These are phyloP conservation scores for Megacollybia marginata DNA, from an alignment of 768 basidiomycete genomes.

Conservation along the genomic window DNA sequence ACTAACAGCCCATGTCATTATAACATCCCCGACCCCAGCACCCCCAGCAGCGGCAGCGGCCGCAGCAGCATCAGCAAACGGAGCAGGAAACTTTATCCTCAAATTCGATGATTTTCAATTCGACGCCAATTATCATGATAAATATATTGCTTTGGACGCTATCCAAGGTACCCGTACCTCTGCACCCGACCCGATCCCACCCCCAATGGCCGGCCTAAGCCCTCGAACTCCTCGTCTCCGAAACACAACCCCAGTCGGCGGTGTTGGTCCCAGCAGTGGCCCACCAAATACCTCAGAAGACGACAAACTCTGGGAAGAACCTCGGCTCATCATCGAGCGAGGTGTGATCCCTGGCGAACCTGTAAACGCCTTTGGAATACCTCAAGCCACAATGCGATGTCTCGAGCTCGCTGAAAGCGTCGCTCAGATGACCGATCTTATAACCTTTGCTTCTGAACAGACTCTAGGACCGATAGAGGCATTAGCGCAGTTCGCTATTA, in stretches of 20 bases:
- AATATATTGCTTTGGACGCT: slow-evolving; percentile 60
- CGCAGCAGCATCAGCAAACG: neutral
- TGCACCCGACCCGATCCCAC: slow-evolving; percentile 26
- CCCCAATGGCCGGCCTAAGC: slow-evolving; percentile 16
- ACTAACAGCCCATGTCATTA: slow-evolving; percentile 55
- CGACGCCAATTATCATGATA: slow-evolving; percentile 67
- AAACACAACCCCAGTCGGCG: slow-evolving; percentile 2
- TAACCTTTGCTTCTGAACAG: slow-evolving; percentile 50
- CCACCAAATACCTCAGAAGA: slow-evolving; percentile 26
- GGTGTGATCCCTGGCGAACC: slow-evolving; percentile 75
- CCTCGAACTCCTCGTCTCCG: slow-evolving; percentile 13
- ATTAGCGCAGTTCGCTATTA: neutral
- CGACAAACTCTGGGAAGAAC: slow-evolving; percentile 62
- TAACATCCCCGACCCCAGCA: slow-evolving; percentile 22
- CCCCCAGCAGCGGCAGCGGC: slow-evolving; percentile 4
- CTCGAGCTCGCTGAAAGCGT: slow-evolving; percentile 84
- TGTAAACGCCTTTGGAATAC: slow-evolving; percentile 83
- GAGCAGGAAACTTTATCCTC: slow-evolving; percentile 24
- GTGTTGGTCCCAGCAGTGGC: slow-evolving; percentile 1
- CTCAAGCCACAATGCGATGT: slow-evolving; percentile 85
- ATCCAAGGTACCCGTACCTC: slow-evolving; percentile 44
- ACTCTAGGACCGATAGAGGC: slow-evolving; percentile 47
- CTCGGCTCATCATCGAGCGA: slow-evolving; percentile 47
- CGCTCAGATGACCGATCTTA: slow-evolving; percentile 71
- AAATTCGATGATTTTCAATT: slow-evolving; percentile 73